Percentiles rank a stretch among this genome's conserved stretches.
Conservation (phyloP, 1,284 basidiomycete genomes). For the Sanghuangporus weigelae region DNA sequence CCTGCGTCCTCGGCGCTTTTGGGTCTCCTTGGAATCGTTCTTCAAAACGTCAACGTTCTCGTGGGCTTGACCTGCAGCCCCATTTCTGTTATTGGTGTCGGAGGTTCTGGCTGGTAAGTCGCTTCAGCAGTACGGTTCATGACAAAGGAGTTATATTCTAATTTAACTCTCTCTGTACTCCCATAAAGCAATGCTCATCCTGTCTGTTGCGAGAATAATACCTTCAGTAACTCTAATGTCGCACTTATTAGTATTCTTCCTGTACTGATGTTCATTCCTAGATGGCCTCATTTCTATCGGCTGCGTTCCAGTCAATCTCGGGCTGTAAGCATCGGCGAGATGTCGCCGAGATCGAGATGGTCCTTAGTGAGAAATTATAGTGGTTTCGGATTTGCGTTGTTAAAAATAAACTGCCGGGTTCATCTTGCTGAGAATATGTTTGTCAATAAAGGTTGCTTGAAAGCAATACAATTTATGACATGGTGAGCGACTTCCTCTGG, state of each 20-base stretch:
- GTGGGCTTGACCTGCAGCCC: constrained; percentile 26
- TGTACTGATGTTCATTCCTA: constrained; percentile 15
- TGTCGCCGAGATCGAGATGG: too few relatives aligned
- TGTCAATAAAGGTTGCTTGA: too few relatives aligned
- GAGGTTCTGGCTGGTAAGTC: constrained; percentile 21
- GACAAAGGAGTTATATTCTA: background rate
- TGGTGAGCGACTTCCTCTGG: too few relatives aligned
- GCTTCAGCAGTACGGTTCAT: background rate
- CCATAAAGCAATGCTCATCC: constrained; percentile 19
- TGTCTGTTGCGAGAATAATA: constrained; percentile 19
- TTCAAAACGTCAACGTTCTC: constrained; percentile 21
- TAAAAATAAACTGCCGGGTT: too few relatives aligned
- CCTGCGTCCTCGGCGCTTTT: constrained; percentile 15
- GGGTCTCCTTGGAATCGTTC: constrained; percentile 21
- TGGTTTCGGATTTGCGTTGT: too few relatives aligned
- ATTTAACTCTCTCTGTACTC: constrained; percentile 25
- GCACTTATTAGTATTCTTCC: background rate
- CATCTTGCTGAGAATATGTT: too few relatives aligned
- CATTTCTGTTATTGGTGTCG: constrained; percentile 24
- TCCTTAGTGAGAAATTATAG: too few relatives aligned
- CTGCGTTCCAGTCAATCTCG: constrained; percentile 35
- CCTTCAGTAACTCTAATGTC: constrained; percentile 18
- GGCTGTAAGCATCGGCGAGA: background rate
- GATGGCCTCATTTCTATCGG: constrained; percentile 35
- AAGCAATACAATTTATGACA: too few relatives aligned